Evolutionary conservation across 768 basidiomycete genomes (phyloP), one percentile per base, ranked within the genome.

Genomic region (Macrolepiota fuliginosa): DNA sequence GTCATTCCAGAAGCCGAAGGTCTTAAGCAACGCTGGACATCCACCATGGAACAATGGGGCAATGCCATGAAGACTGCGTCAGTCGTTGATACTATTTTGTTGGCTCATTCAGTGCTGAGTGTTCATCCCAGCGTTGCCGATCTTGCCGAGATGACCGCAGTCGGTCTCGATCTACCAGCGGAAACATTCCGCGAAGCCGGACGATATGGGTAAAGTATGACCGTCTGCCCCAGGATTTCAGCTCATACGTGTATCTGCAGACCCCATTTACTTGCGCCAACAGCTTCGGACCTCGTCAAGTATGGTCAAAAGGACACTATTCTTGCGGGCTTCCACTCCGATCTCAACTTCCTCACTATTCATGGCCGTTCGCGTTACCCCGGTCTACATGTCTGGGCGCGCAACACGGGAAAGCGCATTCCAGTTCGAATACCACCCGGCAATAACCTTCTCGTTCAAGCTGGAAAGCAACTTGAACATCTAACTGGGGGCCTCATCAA

Each of bases 401-500:
- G 96, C 39, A 97, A 98, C 69, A 89, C 89, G 0, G 96, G 96
- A 32, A 94, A 91, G 71, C 87, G 92, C 13, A 92, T 98, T 63
- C 79, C 88, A 1, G 95, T 97, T 49, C 86, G 82, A 69, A 93
- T 98, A 54, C 95, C 95, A 0, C 79, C 83, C 0, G 91, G 90
- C 3, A 83, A 88, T 42, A 88, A 88, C 70, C 81, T 98, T 36
- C 83, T 98, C 13, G 93, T 98, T 1, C 96, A 98, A 73, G 95
- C 95, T 1, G 96, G 96, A 42, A 96, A 95, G 73, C 96, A 98
- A 71, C 83, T 98, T 11, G 96, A 97, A 70, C 92, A 93, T 73
- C 77, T 94, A 46, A 86, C 81, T 24, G 90, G 89, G 15, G 91
- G 96, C 0, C 75, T 96, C 29, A 87, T 98, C 70, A 91, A 91